Evolutionary conservation across 495 filamentous ascomycete species (phyloP), one percentile per base, ranked within the genome.

Genomic region (Daldinia grandis): DNA sequence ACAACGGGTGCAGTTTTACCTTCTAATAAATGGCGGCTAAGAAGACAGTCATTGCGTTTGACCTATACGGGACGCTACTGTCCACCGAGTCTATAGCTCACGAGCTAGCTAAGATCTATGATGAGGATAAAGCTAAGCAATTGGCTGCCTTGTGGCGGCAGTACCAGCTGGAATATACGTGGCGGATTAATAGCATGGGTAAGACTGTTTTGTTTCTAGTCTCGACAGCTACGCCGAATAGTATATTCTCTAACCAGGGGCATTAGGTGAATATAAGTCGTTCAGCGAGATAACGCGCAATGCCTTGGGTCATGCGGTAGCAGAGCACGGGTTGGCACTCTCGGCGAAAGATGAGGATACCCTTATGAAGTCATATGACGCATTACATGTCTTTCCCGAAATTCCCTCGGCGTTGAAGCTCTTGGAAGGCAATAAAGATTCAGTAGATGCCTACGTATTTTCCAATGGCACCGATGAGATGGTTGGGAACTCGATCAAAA

Each of bases 171-270:
- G 92, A 93, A 78, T 95, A 94, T 69, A 92, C 92, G 37, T 95
- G 91, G 92, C 79, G 92, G 50, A 76, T 92, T 66, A 95, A 91
- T 72, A 91, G 88, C 86, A 94, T 94, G 91, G 81, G 92, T 91
- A 78, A 74, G 6, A 0, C 9, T 15, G 24, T 31, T 37, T 38
- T 21, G 49, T 19, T 19, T 27, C 3, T 30, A 8, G 8, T 10
- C n/a, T 17, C 33, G 54, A 54, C 55, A 19, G 31, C 4, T 25
- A 62, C 21, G 15, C 55, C 28, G 14, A 58, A 15, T 33, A n/a
- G n/a, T n/a, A n/a, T n/a, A n/a, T 14, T 53, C 35, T 37, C 65
- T 72, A 53, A 72, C 62, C 9, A 56, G 55, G 37, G 33, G 9
- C 66, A 25, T 17, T 58, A 91, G 89, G 82, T 35, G 65, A 80